Evolutionary conservation across 2,329 filamentous ascomycete species (phyloP), one percentile per base, ranked within the genome.

Genomic region (Colletotrichum sp.): DNA sequence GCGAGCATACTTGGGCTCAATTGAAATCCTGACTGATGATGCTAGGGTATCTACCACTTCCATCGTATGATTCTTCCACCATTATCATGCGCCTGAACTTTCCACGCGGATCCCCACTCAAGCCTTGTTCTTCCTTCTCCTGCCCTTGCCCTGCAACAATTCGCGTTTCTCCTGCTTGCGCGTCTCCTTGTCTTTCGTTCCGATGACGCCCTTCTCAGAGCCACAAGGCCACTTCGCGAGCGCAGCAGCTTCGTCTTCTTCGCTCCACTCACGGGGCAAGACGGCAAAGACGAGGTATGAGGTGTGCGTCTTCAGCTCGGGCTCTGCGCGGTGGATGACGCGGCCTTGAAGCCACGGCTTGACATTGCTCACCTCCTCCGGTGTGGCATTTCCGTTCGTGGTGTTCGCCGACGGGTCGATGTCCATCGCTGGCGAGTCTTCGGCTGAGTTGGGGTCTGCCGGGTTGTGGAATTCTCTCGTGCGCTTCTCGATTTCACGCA

Each of bases 211-310:
- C 69, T 82, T 87, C 80, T 91, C 89, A 52, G 87, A 86, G 30
- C 88, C 89, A 68, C 91, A 90, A 1, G 92, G 92, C 91, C 93
- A 95, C 78, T 89, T 91, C 68, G 90, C 88, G 78, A 90, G 86
- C 67, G 93, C 92, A 34, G 89, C 89, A 36, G 90, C 90, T 85
- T 99, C 97, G 79, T 98, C 95, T 76, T 94, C 94, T 44, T 92
- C 93, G 1, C 89, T 93, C 97, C 97, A 99, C 77, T 95, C 93
- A 59, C 92, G 90, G n/a, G 97, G 96, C 76, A 99, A 86, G 5
- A 97, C 88, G 0, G 97, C 97, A 86, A 99, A 99, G 6, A 98
- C 94, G 6, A 99, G 90, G 83, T 99, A 99, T n/a, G 95, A 97
- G 0, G 97, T 99, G 85, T 99, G 97, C 9, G 95, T 97, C 89